These are phyloP conservation scores for Metarhizium rileyi DNA, from an alignment of 2,329 filamentous ascomycete genomes.

Conservation along the genomic window DNA sequence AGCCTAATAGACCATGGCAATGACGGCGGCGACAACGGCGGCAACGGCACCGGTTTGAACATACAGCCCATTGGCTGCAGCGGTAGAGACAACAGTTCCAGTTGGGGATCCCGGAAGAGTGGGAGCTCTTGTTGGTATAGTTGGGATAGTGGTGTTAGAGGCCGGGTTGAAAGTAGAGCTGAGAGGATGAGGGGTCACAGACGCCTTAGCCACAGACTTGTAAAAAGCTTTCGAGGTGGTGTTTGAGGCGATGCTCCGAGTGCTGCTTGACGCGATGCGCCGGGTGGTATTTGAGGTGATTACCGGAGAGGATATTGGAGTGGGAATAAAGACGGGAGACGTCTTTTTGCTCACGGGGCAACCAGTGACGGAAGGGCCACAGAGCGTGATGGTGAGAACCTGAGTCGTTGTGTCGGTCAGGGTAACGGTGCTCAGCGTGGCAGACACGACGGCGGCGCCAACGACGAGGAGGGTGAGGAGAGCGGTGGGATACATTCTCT, in stretches of 20 bases:
- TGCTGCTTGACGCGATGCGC: no score
- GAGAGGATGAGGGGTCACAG: background rate
- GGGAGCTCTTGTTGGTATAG: constrained; percentile 14
- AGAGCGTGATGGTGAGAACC: constrained; percentile 37
- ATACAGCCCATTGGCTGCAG: constrained; percentile 25
- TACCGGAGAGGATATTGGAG: background rate
- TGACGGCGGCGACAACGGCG: constrained; percentile 27
- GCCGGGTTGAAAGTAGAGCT: background rate
- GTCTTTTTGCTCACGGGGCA: constrained; percentile 29
- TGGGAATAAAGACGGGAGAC: constrained; percentile 6
- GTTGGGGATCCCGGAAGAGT: constrained; percentile 13
- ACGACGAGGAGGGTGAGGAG: constrained; percentile 32
- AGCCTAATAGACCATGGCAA: constrained; percentile 27
- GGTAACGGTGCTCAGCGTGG: constrained; percentile 26
- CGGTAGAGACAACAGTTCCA: constrained; percentile 14
- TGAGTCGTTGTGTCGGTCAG: constrained; percentile 34
- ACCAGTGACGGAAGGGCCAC: constrained; percentile 32
- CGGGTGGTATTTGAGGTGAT: background rate
- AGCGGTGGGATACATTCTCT: constrained; percentile 37
- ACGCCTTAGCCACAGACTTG: background rate
- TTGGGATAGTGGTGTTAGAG: constrained; percentile 15
- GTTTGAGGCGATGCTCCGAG: no score
- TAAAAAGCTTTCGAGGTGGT: no score
- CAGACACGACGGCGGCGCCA: constrained; percentile 28
- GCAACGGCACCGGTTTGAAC: constrained; percentile 31